phyloP scores from a whole-genome alignment of 106 monocot genomes.

The Acanthochlamys bracteata region DNA sequence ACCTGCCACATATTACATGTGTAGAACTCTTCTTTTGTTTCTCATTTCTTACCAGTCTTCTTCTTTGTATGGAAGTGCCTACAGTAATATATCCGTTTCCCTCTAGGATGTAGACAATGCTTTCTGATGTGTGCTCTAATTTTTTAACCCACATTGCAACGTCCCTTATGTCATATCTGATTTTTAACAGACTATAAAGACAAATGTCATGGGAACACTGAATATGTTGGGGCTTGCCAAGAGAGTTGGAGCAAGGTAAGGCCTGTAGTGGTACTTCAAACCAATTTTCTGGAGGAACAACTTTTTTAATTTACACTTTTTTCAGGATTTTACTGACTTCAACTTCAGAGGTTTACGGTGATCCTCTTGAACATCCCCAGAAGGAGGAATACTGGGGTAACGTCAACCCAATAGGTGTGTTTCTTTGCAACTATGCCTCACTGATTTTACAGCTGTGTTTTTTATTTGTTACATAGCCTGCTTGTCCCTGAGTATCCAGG shows the following conservation, averaged over 20 bases:
- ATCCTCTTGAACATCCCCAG: constrained; percentile 96
- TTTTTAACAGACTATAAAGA: constrained; percentile 81
- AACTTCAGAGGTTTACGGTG: constrained; percentile 97
- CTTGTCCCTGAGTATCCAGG: no score
- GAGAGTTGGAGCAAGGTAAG: constrained; percentile 89
- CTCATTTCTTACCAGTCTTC: no score
- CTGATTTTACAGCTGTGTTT: background rate
- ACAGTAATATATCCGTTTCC: no score
- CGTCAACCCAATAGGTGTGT: constrained; percentile 92
- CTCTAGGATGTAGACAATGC: no score
- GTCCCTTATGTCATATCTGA: background rate
- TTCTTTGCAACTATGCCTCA: background rate
- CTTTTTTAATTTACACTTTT: constrained; percentile 1
- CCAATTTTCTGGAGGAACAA: background rate
- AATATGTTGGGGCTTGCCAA: constrained; percentile 99
- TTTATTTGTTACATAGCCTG: background rate
- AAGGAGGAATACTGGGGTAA: constrained; percentile 97
- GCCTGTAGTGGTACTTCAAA: background rate
- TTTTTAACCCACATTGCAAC: no score
- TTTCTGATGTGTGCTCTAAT: no score
- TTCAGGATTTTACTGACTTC: constrained; percentile 90
- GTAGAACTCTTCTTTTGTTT: no score
- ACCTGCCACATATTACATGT: no score
- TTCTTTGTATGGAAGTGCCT: no score
- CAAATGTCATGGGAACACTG: constrained; percentile 93